Base-by-base conservation (phyloP, 2,329 filamentous ascomycete species). In the Fusarium austroafricanum region DNA sequence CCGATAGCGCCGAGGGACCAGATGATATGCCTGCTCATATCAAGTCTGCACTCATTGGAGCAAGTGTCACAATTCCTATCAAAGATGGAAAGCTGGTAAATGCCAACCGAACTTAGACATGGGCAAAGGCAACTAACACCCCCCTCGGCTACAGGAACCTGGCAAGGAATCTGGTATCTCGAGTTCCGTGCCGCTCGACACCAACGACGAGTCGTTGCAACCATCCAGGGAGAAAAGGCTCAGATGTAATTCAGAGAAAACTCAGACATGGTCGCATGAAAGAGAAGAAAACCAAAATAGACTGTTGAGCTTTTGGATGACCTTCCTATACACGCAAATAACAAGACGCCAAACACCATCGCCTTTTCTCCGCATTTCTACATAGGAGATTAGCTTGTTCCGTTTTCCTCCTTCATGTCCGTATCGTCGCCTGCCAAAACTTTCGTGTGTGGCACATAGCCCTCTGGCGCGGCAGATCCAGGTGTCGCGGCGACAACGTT, bases 11-110 rank as follows among this genome's bases (percentile, higher is more conserved):
- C 0, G 96, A 97, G 83, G 96, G 96, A 1, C 80, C 82, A 51
- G 96, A 99, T 82, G 96, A 98, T 80, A 97, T 98, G 93, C 96
- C 96, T 88, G 94, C 94, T 61, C 96, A 99, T 79, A 91, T 99
- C 78, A 99, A 99, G 82, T 93, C 90, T 59, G 92, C 93, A 0
- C 82, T 99, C 49, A 86, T 98, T 29, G 96, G 96, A 15, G 93
- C 94, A 6, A 97, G 92, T 71, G 89, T 98, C 4, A 95, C 90
- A 8, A 91, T 99, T 60, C 96, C 96, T 2, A 97, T 99, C 78
- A 91, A 87, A 62, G 89, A 98, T 75, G 96, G 96, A 38, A 89
- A 87, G 72, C 79, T 98, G 76, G 90, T 87, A 75, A 75, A 84
- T 80, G 31, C n/a, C 26, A 28, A 21, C n/a, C 7, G 21, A 17